These are phyloP conservation scores for Oenanthe javanica DNA, from an alignment of 140 eudicot genomes.

Conservation along the genomic window DNA sequence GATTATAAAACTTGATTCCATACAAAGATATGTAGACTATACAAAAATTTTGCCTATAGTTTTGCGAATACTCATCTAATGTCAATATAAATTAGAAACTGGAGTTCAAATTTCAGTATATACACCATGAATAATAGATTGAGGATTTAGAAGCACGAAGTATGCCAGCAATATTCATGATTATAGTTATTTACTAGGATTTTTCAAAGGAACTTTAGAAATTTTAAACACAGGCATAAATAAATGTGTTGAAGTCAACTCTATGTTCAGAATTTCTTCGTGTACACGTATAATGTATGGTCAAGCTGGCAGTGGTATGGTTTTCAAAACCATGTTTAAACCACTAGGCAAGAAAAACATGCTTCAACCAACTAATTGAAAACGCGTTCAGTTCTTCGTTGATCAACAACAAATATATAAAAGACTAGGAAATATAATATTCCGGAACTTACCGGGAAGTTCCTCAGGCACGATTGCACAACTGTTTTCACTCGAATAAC, in stretches of 20 bases:
- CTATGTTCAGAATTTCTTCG: not conserved
- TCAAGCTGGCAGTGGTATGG: not conserved
- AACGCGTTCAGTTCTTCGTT: not conserved
- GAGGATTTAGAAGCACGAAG: not conserved
- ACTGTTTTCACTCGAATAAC: slow-evolving; percentile 58
- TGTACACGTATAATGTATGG: not conserved
- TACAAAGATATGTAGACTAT: not conserved
- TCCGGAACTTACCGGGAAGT: slow-evolving; percentile 48
- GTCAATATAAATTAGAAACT: not conserved
- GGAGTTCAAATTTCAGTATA: not conserved
- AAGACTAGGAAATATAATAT: not conserved
- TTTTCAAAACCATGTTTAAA: not conserved
- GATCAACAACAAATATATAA: slow-evolving; percentile 14
- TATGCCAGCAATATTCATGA: not conserved
- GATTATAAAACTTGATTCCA: not conserved
- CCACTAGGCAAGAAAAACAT: not conserved
- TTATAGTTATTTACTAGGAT: not conserved
- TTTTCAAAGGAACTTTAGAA: not conserved
- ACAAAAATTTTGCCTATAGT: not conserved
- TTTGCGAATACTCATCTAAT: not conserved
- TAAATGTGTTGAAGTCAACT: not conserved
- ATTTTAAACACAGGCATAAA: not conserved
- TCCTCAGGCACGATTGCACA: slow-evolving; percentile 81
- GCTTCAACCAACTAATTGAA: not conserved
- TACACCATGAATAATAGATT: too few species aligned